Evolutionary conservation across 352 stramenopile species (phyloP).

Genomic region (Peronosclerospora sorghi): DNA sequence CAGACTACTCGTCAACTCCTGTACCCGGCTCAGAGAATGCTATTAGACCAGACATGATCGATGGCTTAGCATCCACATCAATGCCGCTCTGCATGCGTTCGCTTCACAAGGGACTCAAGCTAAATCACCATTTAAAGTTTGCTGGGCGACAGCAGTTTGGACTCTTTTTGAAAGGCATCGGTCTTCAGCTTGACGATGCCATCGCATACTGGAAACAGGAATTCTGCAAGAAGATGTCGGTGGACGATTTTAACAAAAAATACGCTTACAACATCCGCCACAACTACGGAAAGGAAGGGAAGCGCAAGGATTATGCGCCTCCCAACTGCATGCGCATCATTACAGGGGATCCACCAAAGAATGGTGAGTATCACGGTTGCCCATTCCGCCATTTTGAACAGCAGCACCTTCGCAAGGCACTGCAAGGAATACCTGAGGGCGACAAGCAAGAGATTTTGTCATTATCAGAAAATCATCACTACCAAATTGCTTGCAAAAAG

Average conservation of each 20-base stretch:
- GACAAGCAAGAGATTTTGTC: constrained; percentile 91
- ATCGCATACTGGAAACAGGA: constrained; percentile 92
- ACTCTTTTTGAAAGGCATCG: constrained; percentile 97
- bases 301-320: constrained; percentile 94
- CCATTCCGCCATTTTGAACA: constrained; percentile 95
- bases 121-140: constrained; percentile 96
- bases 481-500: constrained; percentile 96
- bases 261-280: constrained; percentile 99
- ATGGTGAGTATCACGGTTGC: constrained; percentile 95
- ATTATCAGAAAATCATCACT: constrained; percentile 88
- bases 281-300: constrained; percentile 99
- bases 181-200: constrained; percentile 93
- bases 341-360: constrained; percentile 87
- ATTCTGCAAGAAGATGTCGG: constrained; percentile 91
- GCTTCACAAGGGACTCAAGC: constrained; percentile 89
- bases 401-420: constrained; percentile 83
- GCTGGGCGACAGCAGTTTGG: constrained; percentile 95
- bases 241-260: constrained; percentile 97
- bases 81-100: constrained; percentile 98
- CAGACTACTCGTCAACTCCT: constrained; percentile 59
- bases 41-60: constrained; percentile 89
- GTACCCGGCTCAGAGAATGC: constrained; percentile 32
- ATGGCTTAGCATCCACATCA: constrained; percentile 71
- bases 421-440: constrained; percentile 65
- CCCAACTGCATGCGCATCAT: constrained; percentile 98